phyloP scores from a whole-genome alignment of 2,329 filamentous ascomycete genomes.

The Xylaria sp. region DNA sequence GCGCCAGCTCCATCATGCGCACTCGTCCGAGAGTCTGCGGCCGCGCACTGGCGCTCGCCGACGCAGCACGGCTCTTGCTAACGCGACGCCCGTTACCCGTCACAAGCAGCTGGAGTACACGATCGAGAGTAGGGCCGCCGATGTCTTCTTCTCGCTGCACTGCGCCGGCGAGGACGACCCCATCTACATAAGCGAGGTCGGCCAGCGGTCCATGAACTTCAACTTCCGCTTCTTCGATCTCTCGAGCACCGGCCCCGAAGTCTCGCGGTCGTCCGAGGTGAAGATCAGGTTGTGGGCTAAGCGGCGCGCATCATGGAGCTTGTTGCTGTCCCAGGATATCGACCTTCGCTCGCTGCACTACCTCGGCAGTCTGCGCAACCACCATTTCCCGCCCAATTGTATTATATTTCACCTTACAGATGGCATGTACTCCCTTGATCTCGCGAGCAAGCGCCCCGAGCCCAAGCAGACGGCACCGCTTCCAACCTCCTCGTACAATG shows the following conservation, averaged over 20 bases:
- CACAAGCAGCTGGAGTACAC: constrained; percentile 82
- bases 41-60: constrained; percentile 54
- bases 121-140: constrained; percentile 77
- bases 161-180: constrained; percentile 73
- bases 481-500: constrained; percentile 83
- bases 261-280: constrained; percentile 74
- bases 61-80: constrained; percentile 62
- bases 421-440: constrained; percentile 84
- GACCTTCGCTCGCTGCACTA: constrained; percentile 81
- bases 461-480: constrained; percentile 64
- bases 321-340: constrained; percentile 78
- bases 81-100: constrained; percentile 60
- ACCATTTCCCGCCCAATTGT: constrained; percentile 82
- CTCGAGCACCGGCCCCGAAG: constrained; percentile 66
- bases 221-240: constrained; percentile 89
- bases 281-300: constrained; percentile 80
- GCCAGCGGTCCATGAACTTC: constrained; percentile 86
- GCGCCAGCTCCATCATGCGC: constrained; percentile 62
- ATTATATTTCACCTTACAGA: constrained; percentile 87
- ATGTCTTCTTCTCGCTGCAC: constrained; percentile 90
- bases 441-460: constrained; percentile 63
- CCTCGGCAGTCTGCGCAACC: constrained; percentile 76
- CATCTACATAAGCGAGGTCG: constrained; percentile 89
- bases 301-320: constrained; percentile 63
- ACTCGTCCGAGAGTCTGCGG: constrained; percentile 65